Base-by-base conservation (phyloP, 805 yeast genomes). In the Hanseniaspora pseudoguilliermondii region DNA sequence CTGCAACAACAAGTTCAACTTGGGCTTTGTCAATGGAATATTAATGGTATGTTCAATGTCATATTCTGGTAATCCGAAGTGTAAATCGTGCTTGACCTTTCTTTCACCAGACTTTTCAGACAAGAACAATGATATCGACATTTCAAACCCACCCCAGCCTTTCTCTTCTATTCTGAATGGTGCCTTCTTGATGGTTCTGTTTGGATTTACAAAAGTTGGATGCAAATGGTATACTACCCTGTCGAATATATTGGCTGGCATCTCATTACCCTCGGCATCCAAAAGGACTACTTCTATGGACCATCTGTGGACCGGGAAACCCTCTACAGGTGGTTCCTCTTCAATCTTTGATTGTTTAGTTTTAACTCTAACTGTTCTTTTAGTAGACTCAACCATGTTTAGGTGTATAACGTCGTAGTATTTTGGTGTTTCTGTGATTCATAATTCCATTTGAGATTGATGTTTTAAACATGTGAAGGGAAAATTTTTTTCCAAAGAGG, bases 141-240 rank as follows among this genome's bases (percentile, higher is more conserved):
- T 77, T 65, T 90, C 96, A 65, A 91, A 91, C 62, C 91, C 97
- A 68, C 97, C 98, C 97, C 98, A 91, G 52, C 98, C 98, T 72
- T 87, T 83, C 69, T 91, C 98, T 64, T 81, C 86, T 57, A 91
- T 84, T 65, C 72, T 78, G 71, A 90, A 91, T 11, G 98, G 98
- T 10, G 85, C 79, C 64, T 82, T 83, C 65, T 85, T 86, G 66
- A 88, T 68, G 13, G 84, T 75, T 67, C 97, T 79, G 60, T 79
- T 83, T 11, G 97, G 97, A 68, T 89, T 89, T 50, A 80, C 81
- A 71, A 91, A 91, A 10, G 97, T 93, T 50, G 97, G 97, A 73
- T 91, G 98, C 60, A 93, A 77, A 62, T 88, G 83, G 69, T 91
- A 91, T 5, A 95, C 89, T 54, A 89, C 96, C 70, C 85, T 86